Evolutionary conservation across 352 stramenopile genomes (phyloP).

Genomic region (Pythium coloratum): DNA sequence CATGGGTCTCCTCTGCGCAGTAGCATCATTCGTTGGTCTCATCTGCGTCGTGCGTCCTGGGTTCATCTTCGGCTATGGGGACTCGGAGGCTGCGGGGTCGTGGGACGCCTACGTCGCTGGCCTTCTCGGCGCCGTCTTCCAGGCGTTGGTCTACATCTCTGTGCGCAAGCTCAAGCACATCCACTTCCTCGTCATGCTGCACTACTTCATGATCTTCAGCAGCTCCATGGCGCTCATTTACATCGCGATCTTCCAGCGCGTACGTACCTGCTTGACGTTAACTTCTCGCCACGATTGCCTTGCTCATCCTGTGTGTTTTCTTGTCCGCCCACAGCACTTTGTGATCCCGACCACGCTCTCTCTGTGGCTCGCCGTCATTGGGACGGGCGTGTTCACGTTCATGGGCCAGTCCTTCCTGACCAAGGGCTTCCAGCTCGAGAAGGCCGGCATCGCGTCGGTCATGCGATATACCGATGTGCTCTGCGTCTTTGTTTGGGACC

Average conservation of each 20-base stretch:
- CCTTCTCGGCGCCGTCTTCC: conserved; percentile 13
- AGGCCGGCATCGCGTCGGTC: conserved; percentile 31
- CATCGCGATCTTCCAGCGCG: conserved; percentile 18
- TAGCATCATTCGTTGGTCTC: conserved; percentile 41
- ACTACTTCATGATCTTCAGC: conserved; percentile 33
- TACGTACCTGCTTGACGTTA: background rate
- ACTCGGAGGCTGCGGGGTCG: background rate
- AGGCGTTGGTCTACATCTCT: conserved; percentile 23
- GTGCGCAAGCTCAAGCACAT: conserved; percentile 28
- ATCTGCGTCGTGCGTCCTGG: conserved; percentile 49
- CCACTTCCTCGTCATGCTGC: conserved; percentile 28
- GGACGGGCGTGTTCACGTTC: conserved; percentile 26
- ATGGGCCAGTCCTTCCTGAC: conserved; percentile 30
- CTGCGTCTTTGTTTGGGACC: conserved; percentile 34
- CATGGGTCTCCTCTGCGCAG: conserved; percentile 35
- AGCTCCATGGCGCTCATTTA: conserved; percentile 11
- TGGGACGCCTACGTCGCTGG: conserved; percentile 9
- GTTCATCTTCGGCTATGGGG: conserved; percentile 41
- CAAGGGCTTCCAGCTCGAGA: conserved; percentile 34
- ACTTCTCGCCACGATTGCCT: background rate
- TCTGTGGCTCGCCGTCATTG: conserved; percentile 17
- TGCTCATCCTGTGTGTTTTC: background rate
- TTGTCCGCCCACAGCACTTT: background rate
- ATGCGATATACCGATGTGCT: conserved; percentile 36
- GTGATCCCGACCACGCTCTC: conserved; percentile 4